Base-by-base conservation (phyloP, 2,329 filamentous ascomycete genomes). In the Rhexocercosporidium sp. region DNA sequence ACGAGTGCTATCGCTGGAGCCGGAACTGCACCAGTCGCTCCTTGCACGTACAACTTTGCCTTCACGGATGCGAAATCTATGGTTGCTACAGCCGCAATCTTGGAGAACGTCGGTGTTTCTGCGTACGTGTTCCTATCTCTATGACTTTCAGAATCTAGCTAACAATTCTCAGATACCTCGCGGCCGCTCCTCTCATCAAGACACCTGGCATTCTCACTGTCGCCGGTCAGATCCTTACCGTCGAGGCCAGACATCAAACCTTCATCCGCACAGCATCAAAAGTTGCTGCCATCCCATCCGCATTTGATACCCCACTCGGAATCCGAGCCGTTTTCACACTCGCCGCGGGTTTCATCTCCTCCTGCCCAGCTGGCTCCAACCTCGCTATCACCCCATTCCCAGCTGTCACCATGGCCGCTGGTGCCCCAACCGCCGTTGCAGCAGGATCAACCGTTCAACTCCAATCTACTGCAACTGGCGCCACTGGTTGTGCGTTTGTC, bases 91-190 rank as follows among this genome's bases (percentile, higher is more conserved):
- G 91, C 90, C 16, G 84, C 85, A 71, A 82, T 93, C 25, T 86
- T 94, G 66, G 91, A 94, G 79, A 90, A 87, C 74, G 85, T 92
- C 66, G 90, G 90, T 78, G 85, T 93, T 37, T 90, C 89, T n/a
- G 90, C 90, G 70, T 90, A 89, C 54, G 77, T 70, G 61, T 57
- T 34, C 37, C 46, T 63, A 5, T 54, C 59, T 59, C 34, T 47
- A 11, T 4, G 57, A 41, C 22, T 6, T 27, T 3, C 25, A 22
- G 44, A 46, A 61, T 25, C 29, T 18, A n/a, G 20, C 66, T 69
- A 62, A 71, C 60, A 59, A 34, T 34, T 49, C 44, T 18, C 44
- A 79, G 77, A 39, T 85, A 86, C 79, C 86, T 93, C 16, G 91
- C 90, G 67, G 91, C 89, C 29, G 90, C 90, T 16, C 87, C 89